Base-by-base conservation (phyloP, 176 grass and related monocot genomes). In the Rhynchospora breviuscula region DNA sequence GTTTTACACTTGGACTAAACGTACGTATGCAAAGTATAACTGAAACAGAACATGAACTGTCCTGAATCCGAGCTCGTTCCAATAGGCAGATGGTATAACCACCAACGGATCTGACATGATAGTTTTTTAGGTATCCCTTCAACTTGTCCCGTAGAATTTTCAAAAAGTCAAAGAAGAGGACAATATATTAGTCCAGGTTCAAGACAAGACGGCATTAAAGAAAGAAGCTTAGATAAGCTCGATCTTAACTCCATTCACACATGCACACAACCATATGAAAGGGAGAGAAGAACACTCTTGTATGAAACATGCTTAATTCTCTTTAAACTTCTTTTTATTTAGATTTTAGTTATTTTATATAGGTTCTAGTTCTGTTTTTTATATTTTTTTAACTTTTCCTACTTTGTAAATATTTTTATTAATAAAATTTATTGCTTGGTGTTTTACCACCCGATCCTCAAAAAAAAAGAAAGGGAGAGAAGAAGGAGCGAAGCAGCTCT, bases 191-290 rank as follows among this genome's bases (percentile, higher is more conserved):
- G 65, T 51, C 59, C 7, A 10, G 66, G 59, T 18, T 33, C 25
- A 78, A 46, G 46, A 78, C 74, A 49, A 63, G 79, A 59, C 29
- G 7, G 58, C 5, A 82, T 82, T 66, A 82, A 65, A 82, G 0
- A 82, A 82, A 23, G n/a, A 61, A 82, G 17, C 59, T 82, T 66
- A 66, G 56, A 49, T 64, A 61, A 29, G 26, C 79, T 17, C 22
- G 49, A 7, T 60, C 43, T 44, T 26, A 62, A 66, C 79, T 65
- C 54, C 79, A 66, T 81, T 81, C 79, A 81, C 79, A 62, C 79
- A 66, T 22, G 22, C 33, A 81, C 79, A 81, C 26, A 79, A 79
- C 57, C 40, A 47, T 33, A 65, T 23, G 11, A 59, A 11, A 40
- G 52, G 26, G 8, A 79, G 25, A 11, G 52, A n/a, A n/a, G n/a